Base-by-base conservation (phyloP, 1,139 yeast genomes). In the Pneumocystis sp. region DNA sequence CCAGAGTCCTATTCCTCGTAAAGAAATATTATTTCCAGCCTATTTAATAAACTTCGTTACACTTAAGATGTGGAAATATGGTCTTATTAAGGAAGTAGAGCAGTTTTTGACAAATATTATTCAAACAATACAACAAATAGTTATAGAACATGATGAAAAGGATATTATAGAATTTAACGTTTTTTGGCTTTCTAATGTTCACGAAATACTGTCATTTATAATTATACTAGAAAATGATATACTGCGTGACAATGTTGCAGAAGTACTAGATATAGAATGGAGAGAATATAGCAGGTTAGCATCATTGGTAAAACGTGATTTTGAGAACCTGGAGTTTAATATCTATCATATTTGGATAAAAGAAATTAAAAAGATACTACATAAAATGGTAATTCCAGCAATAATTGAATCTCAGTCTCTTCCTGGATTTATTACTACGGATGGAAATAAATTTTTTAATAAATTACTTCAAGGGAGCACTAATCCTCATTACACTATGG, bases 11-110 rank as follows among this genome's bases (percentile, higher is more conserved):
- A 85, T 95, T 19, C 82, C 90, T 73, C 65, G 66, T 44, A 89
- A 91, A 75, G 98, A 95, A 75, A 96, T 93, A 50, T 81, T 93
- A 65, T 93, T 90, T 85, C 99, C 98, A 60, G 95, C 97, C 1
- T 86, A 97, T 79, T 89, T 93, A 69, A 86, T 93, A 72, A 91
- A 93, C 71, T 87, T 95, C 70, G 87, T 93, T 61, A 81, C 93
- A 68, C 86, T 96, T 72, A 98, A 95, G 76, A 90, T 93, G 98
- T 93, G 99, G 99, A 84, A 97, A 76, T 81, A 91, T 67, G 97
- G 98, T 1, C 82, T 90, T 72, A 90, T 96, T 56, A 86, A 87
- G 71, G 96, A 91, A 76, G 85, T 95, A 73, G 98, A 93, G 78
- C 86, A 85, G 67, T 89, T 93, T 75, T 79, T 93, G 70, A 97